Conservation (phyloP, 2,329 filamentous ascomycete species). For the Fonsecaea pedrosoi region DNA sequence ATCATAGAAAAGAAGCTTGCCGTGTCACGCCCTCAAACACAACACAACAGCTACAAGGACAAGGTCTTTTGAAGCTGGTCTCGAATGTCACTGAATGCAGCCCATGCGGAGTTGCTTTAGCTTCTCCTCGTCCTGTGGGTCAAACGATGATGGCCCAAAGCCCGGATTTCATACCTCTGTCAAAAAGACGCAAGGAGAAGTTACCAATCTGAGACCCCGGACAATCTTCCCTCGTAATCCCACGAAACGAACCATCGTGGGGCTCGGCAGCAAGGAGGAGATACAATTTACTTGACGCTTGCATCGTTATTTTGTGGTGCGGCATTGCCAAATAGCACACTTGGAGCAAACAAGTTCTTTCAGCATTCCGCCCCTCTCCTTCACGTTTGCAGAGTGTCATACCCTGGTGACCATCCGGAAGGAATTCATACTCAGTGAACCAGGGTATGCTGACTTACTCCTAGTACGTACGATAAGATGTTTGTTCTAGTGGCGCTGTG, state of each 20-base stretch:
- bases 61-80: neutral
- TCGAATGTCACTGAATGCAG: neutral
- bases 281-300: neutral
- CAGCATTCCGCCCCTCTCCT: neutral
- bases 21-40: neutral
- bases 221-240: neutral
- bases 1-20: neutral
- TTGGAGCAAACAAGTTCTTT: neutral
- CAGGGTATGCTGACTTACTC: slow-evolving; percentile 6
- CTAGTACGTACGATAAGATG: slow-evolving; percentile 9
- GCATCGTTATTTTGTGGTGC: neutral
- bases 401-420: neutral
- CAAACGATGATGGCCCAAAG: neutral
- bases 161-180: neutral
- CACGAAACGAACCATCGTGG: neutral
- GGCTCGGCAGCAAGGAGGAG: neutral
- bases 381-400: slow-evolving; percentile 9
- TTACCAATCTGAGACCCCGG: neutral
- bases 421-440: neutral
- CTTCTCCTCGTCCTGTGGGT: neutral
- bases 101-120: neutral
- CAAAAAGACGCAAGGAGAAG: neutral
- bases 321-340: neutral
- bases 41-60: neutral
- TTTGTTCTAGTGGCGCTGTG: slow-evolving; percentile 13